phyloP scores from a whole-genome alignment of 176 grass and related monocot species.

The Oryza glumipatula region DNA sequence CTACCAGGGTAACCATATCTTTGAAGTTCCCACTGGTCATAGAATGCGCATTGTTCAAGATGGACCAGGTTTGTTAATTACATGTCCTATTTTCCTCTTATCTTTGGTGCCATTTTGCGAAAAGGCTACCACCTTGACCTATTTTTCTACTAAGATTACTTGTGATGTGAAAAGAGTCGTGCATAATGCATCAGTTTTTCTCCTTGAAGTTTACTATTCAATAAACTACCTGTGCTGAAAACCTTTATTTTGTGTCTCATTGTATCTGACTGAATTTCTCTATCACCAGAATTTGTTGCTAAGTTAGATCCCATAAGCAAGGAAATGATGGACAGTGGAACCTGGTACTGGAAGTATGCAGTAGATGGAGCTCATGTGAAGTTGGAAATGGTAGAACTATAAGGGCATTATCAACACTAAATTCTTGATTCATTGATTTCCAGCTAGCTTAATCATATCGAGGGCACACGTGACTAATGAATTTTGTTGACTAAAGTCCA shows the following conservation, averaged over 20 bases:
- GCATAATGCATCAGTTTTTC: not conserved
- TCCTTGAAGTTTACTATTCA: not conserved
- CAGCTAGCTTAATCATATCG: slow-evolving; percentile 31
- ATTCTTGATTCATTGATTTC: slow-evolving; percentile 63
- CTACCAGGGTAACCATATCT: slow-evolving; percentile 80
- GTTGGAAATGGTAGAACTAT: slow-evolving; percentile 78
- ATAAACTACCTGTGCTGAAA: not conserved
- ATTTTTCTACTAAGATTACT: not conserved
- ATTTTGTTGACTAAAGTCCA: slow-evolving; percentile 37
- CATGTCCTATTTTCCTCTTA: not conserved
- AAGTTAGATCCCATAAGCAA: slow-evolving; percentile 64
- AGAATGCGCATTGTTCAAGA: slow-evolving; percentile 71
- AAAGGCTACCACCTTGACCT: not conserved
- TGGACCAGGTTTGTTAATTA: slow-evolving; percentile 51
- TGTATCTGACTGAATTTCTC: slow-evolving; percentile 13
- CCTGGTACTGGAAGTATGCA: slow-evolving; percentile 88
- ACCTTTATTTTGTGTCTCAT: slow-evolving; percentile 9
- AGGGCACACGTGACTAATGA: slow-evolving; percentile 14
- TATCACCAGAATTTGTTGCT: slow-evolving; percentile 59
- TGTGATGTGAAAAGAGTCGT: not conserved
- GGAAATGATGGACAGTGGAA: slow-evolving; percentile 62
- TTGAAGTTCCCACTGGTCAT: slow-evolving; percentile 83
- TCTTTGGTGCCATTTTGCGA: slow-evolving; percentile 17
- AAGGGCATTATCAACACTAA: slow-evolving; percentile 36
- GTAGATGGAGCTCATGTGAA: slow-evolving; percentile 61